Conservation (phyloP, 331 rosid genomes). For the Quercus lobata region DNA sequence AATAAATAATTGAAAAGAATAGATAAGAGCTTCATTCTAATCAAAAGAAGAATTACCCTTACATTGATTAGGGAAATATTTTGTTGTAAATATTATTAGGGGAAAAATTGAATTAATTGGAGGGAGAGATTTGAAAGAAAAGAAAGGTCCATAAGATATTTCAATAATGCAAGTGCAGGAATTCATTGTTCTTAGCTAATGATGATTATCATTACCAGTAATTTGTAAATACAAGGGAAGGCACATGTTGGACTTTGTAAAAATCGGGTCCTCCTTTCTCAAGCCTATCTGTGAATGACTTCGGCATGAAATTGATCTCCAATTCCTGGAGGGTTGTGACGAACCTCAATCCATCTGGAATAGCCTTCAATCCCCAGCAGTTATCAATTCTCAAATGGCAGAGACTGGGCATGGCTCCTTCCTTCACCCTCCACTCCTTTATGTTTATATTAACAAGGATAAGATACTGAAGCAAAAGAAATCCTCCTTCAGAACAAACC, state of each 20-base stretch:
- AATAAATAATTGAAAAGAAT: too few relatives aligned
- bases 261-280: slow-evolving; percentile 47
- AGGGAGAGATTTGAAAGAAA: too few relatives aligned
- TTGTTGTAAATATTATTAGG: too few relatives aligned
- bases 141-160: too few relatives aligned
- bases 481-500: slow-evolving; percentile 28
- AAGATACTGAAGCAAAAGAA: slow-evolving; percentile 38
- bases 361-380: slow-evolving; percentile 23
- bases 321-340: slow-evolving; percentile 35
- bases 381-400: slow-evolving; percentile 25
- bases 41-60: too few relatives aligned
- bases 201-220: too few relatives aligned
- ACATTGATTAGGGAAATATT: too few relatives aligned
- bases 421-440: slow-evolving; percentile 43
- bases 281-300: slow-evolving; percentile 31
- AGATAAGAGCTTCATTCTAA: too few relatives aligned
- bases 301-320: slow-evolving; percentile 39
- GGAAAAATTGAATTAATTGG: too few relatives aligned
- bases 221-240: slow-evolving; percentile 5
- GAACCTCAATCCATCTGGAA: slow-evolving; percentile 44
- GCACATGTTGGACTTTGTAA: slow-evolving; percentile 43
- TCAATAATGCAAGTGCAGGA: too few relatives aligned
- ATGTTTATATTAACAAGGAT: slow-evolving; percentile 1
- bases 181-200: too few relatives aligned
- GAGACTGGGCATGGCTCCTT: slow-evolving; percentile 42